Conservation (phyloP, 257 asterid genomes). For the Osmanthus fragrans region DNA sequence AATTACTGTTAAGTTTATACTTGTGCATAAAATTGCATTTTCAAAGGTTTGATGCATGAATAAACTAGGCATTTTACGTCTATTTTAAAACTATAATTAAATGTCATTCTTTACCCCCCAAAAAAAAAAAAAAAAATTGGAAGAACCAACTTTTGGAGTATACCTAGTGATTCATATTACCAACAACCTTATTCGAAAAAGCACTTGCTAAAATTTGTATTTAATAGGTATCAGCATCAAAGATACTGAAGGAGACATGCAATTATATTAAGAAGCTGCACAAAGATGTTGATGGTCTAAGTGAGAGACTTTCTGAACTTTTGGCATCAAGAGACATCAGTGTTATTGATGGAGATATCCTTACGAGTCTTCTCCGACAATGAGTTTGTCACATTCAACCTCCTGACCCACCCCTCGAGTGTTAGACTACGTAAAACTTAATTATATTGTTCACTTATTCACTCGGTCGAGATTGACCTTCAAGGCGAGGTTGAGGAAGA, state of each 20-base stretch:
- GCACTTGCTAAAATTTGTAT: background rate
- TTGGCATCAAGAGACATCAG: constrained; percentile 48
- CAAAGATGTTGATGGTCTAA: constrained; percentile 62
- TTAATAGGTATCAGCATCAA: constrained; percentile 43
- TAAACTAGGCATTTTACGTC: background rate
- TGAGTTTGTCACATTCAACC: background rate
- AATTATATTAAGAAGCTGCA: constrained; percentile 59
- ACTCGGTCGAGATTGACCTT: background rate
- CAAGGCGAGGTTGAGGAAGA: background rate
- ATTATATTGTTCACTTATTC: background rate
- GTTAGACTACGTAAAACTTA: background rate
- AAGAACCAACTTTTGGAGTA: background rate
- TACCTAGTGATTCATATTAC: background rate
- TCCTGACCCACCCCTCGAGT: background rate
- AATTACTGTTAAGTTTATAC: too few species aligned
- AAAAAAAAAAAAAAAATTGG: background rate
- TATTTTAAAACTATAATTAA: too few species aligned
- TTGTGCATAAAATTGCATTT: background rate
- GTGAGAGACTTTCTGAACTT: constrained; percentile 51
- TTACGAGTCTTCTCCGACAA: constrained; percentile 42
- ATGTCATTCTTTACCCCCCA: background rate
- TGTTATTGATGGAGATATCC: constrained; percentile 35
- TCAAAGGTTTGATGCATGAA: background rate
- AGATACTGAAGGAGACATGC: constrained; percentile 52
- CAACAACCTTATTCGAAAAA: background rate